Evolutionary conservation across 2,329 filamentous ascomycete species (phyloP), one percentile per base, ranked within the genome.

Genomic region (Cytospora leucostoma): DNA sequence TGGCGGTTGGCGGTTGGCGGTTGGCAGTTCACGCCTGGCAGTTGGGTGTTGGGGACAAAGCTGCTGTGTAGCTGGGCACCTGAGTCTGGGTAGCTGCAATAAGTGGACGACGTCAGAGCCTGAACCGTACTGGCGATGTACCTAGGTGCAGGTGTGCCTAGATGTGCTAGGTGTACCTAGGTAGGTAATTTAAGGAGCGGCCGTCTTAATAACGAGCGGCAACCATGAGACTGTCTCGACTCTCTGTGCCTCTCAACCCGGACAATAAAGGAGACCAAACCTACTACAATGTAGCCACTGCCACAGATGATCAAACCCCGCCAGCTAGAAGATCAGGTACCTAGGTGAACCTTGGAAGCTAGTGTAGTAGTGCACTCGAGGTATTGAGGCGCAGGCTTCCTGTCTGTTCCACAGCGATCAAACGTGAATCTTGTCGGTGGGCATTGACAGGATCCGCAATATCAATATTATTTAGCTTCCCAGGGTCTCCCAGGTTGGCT

Each of bases 51-150:
- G 74, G 71, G 74, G 73, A 73, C 69, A 71, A 71, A 72, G 71
- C 71, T 73, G 69, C 74, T 70, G 3, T 3, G 2, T 47, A 47
- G 40, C 40, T 47, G 40, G 40, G n/a, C 40, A 47, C n/a, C n/a
- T n/a, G n/a, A n/a, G n/a, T n/a, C n/a, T n/a, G n/a, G 27, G 27
- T 27, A 27, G 27, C 27, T 27, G 27, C 4, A 4, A 27, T 27
- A 27, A 12, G 44, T 76, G 72, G 75, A 75, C 78, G 77, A 82
- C 79, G 80, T 82, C 80, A 82, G 79, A 77, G 79, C 77, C 78
- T 78, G 72, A 77, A 74, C 65, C 68, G 27, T 27, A 27, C 27
- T 27, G 27, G 27, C 27, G 27, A 27, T 3, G 27, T 27, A 27
- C 27, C 27, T 27, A 27, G 27, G 27, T 27, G 27, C 27, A 27